Conservation (phyloP, 1,284 basidiomycete species). For the Pascua guehoae region DNA sequence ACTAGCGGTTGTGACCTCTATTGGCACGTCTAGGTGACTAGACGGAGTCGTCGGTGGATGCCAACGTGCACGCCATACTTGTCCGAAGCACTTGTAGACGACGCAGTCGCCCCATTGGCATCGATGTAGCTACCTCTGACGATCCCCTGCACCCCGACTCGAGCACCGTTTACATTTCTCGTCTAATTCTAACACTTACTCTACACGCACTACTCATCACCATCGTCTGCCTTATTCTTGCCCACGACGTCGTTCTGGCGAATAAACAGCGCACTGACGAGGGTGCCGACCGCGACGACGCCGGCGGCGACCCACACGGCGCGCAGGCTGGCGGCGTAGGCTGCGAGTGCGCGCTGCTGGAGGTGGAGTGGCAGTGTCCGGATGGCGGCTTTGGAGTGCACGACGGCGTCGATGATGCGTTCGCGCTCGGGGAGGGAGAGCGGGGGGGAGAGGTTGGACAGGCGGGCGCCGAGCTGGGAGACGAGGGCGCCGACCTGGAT, state of each 20-base stretch:
- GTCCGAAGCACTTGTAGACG: too few species aligned
- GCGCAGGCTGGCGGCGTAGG: constrained; percentile 37
- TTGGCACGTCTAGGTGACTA: too few species aligned
- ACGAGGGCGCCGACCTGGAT: constrained; percentile 43
- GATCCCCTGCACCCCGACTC: neutral
- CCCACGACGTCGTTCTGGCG: constrained; percentile 18
- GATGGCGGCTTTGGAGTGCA: constrained; percentile 47
- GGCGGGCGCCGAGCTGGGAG: constrained; percentile 40
- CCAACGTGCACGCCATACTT: too few species aligned
- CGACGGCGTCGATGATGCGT: constrained; percentile 34
- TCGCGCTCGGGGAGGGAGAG: constrained; percentile 1
- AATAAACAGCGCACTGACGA: constrained; percentile 24
- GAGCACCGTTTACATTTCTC: neutral
- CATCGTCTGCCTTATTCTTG: neutral
- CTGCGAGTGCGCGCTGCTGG: constrained; percentile 30
- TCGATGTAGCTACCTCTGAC: neutral
- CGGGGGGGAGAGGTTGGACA: constrained; percentile 4
- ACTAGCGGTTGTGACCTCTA: too few species aligned
- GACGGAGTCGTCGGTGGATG: too few species aligned
- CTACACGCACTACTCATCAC: neutral
- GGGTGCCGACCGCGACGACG: constrained; percentile 27
- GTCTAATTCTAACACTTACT: neutral
- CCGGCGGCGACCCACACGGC: constrained; percentile 29
- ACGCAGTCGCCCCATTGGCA: too few species aligned
- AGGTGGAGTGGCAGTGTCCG: constrained; percentile 23